phyloP scores from a whole-genome alignment of 2,329 filamentous ascomycete species.

The Verticillium albo-atrum region DNA sequence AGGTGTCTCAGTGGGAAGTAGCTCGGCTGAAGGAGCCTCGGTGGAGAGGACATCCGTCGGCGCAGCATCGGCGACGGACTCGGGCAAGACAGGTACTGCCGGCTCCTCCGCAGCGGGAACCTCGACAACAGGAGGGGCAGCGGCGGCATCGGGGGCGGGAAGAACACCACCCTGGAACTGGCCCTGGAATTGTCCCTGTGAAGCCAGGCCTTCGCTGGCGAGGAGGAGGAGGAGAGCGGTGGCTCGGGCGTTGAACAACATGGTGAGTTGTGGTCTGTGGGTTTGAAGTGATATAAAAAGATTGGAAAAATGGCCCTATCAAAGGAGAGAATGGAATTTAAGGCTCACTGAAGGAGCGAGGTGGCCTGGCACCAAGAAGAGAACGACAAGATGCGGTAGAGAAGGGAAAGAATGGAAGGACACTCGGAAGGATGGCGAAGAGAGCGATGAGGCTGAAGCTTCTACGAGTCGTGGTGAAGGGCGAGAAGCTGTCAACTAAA shows the following conservation, averaged over 20 bases:
- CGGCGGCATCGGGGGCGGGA: not conserved
- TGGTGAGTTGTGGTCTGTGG: not conserved
- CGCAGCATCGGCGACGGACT: not conserved
- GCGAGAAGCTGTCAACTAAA: not conserved
- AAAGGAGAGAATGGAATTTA: not conserved
- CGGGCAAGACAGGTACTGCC: not conserved
- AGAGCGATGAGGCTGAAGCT: not conserved
- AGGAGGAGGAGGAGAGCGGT: not conserved
- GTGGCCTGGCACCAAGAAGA: constrained; percentile 3
- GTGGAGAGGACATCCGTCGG: not conserved
- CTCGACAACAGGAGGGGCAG: not conserved
- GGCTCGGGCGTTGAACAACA: not conserved
- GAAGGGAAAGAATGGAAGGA: not conserved
- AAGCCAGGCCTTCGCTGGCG: not conserved
- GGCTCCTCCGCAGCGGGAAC: not conserved
- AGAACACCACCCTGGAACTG: not conserved
- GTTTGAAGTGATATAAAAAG: not conserved
- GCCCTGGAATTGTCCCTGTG: not conserved
- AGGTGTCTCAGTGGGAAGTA: not conserved
- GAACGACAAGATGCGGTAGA: not conserved
- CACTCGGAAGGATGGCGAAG: not conserved
- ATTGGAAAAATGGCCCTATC: not conserved
- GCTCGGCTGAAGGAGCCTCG: not conserved
- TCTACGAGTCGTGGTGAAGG: not conserved
- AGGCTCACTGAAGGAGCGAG: constrained; percentile 1